phyloP scores from a whole-genome alignment of 148 eudicot species.

The Cornus kousa region DNA sequence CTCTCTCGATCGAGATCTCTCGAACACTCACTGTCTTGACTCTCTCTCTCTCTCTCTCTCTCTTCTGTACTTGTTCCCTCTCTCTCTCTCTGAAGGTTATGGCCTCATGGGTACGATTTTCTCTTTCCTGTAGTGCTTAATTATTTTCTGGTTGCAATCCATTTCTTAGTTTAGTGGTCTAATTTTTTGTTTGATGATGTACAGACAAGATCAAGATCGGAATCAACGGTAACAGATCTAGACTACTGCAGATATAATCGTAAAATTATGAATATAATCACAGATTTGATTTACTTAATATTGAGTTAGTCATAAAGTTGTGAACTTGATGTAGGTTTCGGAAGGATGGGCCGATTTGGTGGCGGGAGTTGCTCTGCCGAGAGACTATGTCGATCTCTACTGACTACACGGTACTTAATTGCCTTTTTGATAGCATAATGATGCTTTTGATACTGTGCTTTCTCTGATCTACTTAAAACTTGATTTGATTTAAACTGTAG shows the following conservation, averaged over 20 bases:
- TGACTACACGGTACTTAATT: constrained; percentile 59
- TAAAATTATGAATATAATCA: background rate
- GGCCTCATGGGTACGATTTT: background rate
- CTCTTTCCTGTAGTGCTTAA: background rate
- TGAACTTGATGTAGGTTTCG: constrained; percentile 40
- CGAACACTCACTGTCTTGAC: too few relatives aligned
- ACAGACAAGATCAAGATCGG: constrained; percentile 80
- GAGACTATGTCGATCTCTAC: constrained; percentile 79
- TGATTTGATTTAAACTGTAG: too few relatives aligned
- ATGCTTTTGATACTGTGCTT: background rate
- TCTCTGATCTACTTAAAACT: background rate
- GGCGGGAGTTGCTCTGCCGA: constrained; percentile 67
- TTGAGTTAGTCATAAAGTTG: background rate
- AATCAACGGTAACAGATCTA: constrained; percentile 60
- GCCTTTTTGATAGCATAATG: background rate
- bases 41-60: background rate
- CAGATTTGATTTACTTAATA: background rate
- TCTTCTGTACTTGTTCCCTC: background rate
- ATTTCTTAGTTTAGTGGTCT: background rate
- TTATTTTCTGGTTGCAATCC: background rate
- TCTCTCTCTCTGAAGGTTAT: background rate
- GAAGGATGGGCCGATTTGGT: constrained; percentile 89
- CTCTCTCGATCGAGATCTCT: too few relatives aligned
- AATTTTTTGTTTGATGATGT: background rate
- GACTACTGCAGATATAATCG: background rate